phyloP scores from a whole-genome alignment of 1,284 basidiomycete genomes.

The Ustilago loliicola region DNA sequence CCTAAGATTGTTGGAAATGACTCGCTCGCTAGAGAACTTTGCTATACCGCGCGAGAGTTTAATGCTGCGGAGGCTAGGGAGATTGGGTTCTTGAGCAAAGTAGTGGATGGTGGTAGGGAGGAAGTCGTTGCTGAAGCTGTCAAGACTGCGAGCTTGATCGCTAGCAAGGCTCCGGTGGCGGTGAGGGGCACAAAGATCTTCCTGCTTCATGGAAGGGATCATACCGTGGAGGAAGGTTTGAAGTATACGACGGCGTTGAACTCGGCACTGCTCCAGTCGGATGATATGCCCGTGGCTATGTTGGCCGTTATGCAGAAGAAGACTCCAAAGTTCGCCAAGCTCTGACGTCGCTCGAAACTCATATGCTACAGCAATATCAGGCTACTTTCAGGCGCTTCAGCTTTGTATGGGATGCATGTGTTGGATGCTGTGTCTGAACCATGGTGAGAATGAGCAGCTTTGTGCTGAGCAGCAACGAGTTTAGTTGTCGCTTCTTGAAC shows the following conservation, averaged over 20 bases:
- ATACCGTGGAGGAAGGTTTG: constrained; percentile 81
- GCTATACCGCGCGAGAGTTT: constrained; percentile 83
- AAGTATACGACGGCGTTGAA: constrained; percentile 86
- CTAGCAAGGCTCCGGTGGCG: constrained; percentile 84
- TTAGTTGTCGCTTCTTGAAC: not conserved
- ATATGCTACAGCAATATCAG: not conserved
- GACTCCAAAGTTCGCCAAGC: constrained; percentile 66
- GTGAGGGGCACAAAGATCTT: constrained; percentile 85
- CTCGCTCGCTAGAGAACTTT: constrained; percentile 83
- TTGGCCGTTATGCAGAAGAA: constrained; percentile 72
- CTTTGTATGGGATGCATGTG: not conserved
- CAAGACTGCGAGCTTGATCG: constrained; percentile 78
- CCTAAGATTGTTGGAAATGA: constrained; percentile 86
- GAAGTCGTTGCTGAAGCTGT: constrained; percentile 77
- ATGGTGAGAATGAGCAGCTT: not conserved
- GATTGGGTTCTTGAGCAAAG: constrained; percentile 82
- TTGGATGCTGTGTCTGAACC: not conserved
- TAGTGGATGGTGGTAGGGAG: constrained; percentile 79
- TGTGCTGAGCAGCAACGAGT: not conserved
- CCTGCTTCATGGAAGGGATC: constrained; percentile 80
- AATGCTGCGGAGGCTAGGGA: constrained; percentile 78
- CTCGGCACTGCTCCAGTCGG: constrained; percentile 78
- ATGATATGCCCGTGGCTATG: constrained; percentile 74
- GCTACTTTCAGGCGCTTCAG: not conserved
- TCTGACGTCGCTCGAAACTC: constrained; percentile 22